Percentiles rank a stretch among this genome's conserved stretches.
These are phyloP conservation scores for Gossypium laxum DNA, from an alignment of 441 rosid species.

Conservation along the genomic window DNA sequence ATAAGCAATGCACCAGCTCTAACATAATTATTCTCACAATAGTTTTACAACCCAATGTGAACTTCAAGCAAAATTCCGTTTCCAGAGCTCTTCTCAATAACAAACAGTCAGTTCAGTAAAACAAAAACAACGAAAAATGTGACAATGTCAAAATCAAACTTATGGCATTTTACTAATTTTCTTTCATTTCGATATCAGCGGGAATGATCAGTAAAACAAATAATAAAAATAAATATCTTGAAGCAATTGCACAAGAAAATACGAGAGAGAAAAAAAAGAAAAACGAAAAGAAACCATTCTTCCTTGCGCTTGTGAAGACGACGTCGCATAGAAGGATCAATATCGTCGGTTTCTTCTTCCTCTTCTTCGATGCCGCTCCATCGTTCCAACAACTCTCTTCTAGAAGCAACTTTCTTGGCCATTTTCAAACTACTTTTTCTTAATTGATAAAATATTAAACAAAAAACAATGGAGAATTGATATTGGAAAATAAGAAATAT, in stretches of 20 bases:
- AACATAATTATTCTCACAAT: not conserved
- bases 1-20: not conserved
- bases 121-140: not conserved
- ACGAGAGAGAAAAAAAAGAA: not conserved
- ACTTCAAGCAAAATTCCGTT: not conserved
- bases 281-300: conserved; percentile 43
- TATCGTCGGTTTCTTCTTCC: conserved; percentile 44
- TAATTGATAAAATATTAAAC: not conserved
- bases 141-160: not conserved
- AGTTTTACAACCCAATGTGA: not conserved
- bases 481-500: not conserved
- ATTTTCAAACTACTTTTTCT: conserved; percentile 17
- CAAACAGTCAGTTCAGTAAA: not conserved
- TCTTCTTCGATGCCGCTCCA: conserved; percentile 80
- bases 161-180: not conserved
- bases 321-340: conserved; percentile 32
- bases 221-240: not conserved
- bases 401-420: conserved; percentile 32
- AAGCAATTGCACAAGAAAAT: not conserved
- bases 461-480: not conserved
- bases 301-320: conserved; percentile 67
- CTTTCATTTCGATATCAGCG: not conserved
- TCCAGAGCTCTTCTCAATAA: not conserved
- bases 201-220: not conserved
- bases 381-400: conserved; percentile 49